These are phyloP conservation scores for Globisporangium heterothallicum DNA, from an alignment of 352 stramenopile species.

Conservation along the genomic window DNA sequence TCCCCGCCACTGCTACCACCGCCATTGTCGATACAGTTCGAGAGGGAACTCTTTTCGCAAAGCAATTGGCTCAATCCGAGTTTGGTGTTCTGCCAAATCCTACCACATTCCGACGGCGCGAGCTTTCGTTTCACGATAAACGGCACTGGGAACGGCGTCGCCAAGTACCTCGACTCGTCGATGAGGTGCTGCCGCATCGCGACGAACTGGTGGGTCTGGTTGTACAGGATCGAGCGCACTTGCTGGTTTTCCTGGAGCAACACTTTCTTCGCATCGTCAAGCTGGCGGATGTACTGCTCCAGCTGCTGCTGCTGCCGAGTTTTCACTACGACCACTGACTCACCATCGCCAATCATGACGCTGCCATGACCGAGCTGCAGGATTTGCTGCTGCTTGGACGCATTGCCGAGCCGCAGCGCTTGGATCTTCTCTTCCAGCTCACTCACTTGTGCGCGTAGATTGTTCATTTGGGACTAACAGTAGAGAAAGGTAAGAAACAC, in stretches of 20 bases:
- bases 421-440: conserved; percentile 14
- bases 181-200: conserved; percentile 7
- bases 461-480: conserved; percentile 13
- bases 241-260: conserved; percentile 11
- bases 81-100: conserved; percentile 12
- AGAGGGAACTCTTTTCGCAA: neutral
- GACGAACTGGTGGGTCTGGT: conserved; percentile 13
- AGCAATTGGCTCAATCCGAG: conserved; percentile 6
- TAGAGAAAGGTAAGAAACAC: neutral
- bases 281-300: conserved; percentile 5
- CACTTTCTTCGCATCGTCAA: conserved; percentile 3
- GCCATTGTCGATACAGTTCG: neutral
- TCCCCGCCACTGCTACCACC: neutral
- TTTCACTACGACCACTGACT: neutral
- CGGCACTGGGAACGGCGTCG: conserved; percentile 7
- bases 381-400: no score
- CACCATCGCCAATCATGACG: neutral
- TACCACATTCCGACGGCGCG: conserved; percentile 7
- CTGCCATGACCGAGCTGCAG: neutral
- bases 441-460: conserved; percentile 12
- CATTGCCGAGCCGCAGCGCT: neutral
- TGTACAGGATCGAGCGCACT: conserved; percentile 3
- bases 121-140: conserved; percentile 14
- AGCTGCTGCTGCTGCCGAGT: neutral
- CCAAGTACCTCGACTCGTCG: conserved; percentile 2